Evolutionary conservation across 2,329 filamentous ascomycete genomes (phyloP).

Genomic region (Macrophomina phaseolina): DNA sequence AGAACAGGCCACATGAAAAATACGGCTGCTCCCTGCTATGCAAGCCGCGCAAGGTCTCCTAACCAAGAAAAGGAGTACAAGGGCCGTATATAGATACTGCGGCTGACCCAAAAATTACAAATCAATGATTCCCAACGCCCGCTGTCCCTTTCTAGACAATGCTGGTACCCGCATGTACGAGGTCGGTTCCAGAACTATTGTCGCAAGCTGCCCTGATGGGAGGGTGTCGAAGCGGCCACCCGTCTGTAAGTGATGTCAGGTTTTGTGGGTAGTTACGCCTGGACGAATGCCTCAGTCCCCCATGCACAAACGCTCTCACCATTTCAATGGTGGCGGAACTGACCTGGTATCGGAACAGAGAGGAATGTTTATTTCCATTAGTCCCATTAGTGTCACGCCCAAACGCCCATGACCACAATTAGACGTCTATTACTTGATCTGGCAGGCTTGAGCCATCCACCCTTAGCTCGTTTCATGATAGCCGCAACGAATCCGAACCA

Average conservation of each 20-base stretch:
- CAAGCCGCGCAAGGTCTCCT: background rate
- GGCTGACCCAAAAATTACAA: background rate
- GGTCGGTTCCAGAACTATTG: background rate
- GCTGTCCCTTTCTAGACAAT: background rate
- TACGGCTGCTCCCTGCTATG: background rate
- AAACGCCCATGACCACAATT: background rate
- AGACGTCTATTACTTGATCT: background rate
- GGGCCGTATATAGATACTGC: constrained; percentile 5
- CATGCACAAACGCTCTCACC: too few species aligned
- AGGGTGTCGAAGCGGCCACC: too few species aligned
- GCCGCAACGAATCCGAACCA: background rate
- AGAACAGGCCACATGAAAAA: background rate
- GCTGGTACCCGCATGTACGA: background rate
- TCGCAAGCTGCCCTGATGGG: too few species aligned
- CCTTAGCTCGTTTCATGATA: background rate
- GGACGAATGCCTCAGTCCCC: too few species aligned
- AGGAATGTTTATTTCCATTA: background rate
- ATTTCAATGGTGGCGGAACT: too few species aligned
- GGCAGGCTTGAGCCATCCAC: background rate
- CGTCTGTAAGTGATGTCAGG: too few species aligned
- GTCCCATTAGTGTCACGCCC: background rate
- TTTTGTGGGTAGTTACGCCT: too few species aligned
- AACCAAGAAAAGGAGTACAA: background rate
- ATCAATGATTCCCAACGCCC: background rate
- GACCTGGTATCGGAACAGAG: too few species aligned